Conservation (phyloP, 1,284 basidiomycete species). For the Malassezia cuniculi region DNA sequence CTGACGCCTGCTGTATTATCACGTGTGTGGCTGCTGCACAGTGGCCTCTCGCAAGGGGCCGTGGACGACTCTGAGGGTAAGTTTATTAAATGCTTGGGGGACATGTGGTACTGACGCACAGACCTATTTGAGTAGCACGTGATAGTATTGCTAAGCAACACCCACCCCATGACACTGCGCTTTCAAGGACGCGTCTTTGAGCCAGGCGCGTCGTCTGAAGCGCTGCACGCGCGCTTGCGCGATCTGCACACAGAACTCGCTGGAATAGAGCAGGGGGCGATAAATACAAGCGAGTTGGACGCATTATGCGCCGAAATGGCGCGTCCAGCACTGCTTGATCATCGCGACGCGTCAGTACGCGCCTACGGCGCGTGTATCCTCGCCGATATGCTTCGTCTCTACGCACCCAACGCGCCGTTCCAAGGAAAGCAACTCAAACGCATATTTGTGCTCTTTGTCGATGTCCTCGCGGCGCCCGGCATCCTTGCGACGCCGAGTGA, state of each 20-base stretch:
- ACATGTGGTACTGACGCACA: too few species aligned
- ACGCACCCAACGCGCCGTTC: slow-evolving; percentile 95
- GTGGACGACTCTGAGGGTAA: too few species aligned
- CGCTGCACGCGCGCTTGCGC: slow-evolving; percentile 24
- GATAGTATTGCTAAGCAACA: too few species aligned
- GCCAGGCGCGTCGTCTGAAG: slow-evolving; percentile 26
- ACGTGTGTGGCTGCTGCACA: too few species aligned
- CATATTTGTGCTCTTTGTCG: slow-evolving; percentile 52
- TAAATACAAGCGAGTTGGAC: slow-evolving; percentile 62
- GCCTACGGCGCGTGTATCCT: slow-evolving; percentile 86
- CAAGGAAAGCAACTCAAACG: slow-evolving; percentile 54
- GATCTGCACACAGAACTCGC: slow-evolving; percentile 54
- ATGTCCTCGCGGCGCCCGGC: slow-evolving; percentile 26
- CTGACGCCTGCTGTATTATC: too few species aligned
- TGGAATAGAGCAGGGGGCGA: slow-evolving; percentile 70
- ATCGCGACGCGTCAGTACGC: slow-evolving; percentile 87
- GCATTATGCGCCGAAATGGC: slow-evolving; percentile 67
- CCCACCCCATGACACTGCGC: too few species aligned
- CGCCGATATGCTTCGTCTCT: slow-evolving; percentile 79
- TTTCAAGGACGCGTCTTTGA: slow-evolving; percentile 27
- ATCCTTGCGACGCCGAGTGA: slow-evolving; percentile 24
- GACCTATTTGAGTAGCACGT: too few species aligned
- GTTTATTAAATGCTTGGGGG: too few species aligned
- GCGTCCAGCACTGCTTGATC: slow-evolving; percentile 64
- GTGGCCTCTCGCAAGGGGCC: too few species aligned